Evolutionary conservation across 116 monocot species (phyloP), one percentile per base, ranked within the genome.

Genomic region (Thalassia testudinum): DNA sequence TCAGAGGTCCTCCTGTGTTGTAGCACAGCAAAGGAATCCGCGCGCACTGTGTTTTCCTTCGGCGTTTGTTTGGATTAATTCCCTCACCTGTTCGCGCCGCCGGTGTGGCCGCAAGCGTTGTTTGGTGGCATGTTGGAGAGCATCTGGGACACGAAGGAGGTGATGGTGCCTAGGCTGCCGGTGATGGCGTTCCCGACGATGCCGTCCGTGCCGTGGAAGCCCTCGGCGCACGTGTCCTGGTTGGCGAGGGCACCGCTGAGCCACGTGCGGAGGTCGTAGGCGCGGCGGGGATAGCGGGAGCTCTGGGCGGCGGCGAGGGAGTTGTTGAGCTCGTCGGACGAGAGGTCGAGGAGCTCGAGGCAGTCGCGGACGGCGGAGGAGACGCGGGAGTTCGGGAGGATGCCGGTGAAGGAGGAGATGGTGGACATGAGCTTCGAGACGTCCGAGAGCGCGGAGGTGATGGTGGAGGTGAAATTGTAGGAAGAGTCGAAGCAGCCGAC

Each of bases 151-250:
- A 92, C 51, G 38, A 86, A 74, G 13, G 71, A 67, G n/a, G 75
- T 77, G 47, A 86, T 67, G 19, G 60, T 42, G 15, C 68, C 20
- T 15, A 92, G 75, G 24, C 77, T 70, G 2, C 29, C 30, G 25
- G 23, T 29, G 44, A 82, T 63, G 2, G 76, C 66, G 7, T 63
- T 59, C n/a, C 49, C 73, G 37, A 84, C 62, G 24, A 76, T 21
- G 38, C 60, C 48, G 66, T 61, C 60, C 37, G 83, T 69, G 24
- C 50, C 65, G 45, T 67, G 65, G 44, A 93, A 58, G n/a, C 84
- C 55, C 56, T 93, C 93, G 27, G 67, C 60, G 69, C 93, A 93
- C 5, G 93, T 87, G 70, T 83, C 87, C 67, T 87, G 93, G 69
- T 93, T 93, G 26, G 83, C 69, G 37, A 87, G 68, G 2, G 87